Evolutionary conservation across 768 basidiomycete genomes (phyloP), one percentile per base, ranked within the genome.

Genomic region (Tephrocybe sp.): DNA sequence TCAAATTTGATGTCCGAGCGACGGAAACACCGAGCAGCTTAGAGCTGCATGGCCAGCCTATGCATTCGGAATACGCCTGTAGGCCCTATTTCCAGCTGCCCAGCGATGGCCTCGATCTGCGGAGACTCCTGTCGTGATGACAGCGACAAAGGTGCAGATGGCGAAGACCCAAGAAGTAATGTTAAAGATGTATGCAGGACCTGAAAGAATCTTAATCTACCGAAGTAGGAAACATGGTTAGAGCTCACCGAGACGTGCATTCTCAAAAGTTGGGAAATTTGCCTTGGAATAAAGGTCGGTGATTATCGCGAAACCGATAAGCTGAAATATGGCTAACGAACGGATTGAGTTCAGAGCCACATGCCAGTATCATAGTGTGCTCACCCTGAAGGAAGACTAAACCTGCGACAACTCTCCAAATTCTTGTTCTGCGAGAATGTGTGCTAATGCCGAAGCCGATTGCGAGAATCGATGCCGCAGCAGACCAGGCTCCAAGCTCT

Each of bases 41-140:
- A n/a, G n/a, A n/a, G n/a, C n/a, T n/a, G n/a, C n/a, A n/a, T n/a
- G n/a, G n/a, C n/a, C 9, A 10, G 12, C 17, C 45, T 48, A 58
- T 6, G 41, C 46, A 49, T 32, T 28, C 14, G 45, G 36, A 34
- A 80, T 76, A 17, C 68, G 72, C 28, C 64, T 70, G 63, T 91
- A 89, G 11, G 80, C 79, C 50, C 87, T 76, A 57, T 86, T 85
- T 39, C 88, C 88, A 30, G 88, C 88, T 33, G 88, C 88, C 89
- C 89, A 91, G 50, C 68, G 71, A 55, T 85, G 71, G 1, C 85
- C 85, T 50, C 73, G 73, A 53, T 80, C 78, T 2, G 85, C 83
- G 45, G 80, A 77, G 51, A 82, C 65, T 2, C 89, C 89, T 1
- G 86, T 88, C 20, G 75, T 65, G 5, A 86, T 69, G 8, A 90